These are phyloP conservation scores for Aspergillus leporis DNA, from an alignment of 495 filamentous ascomycete genomes.

Conservation along the genomic window DNA sequence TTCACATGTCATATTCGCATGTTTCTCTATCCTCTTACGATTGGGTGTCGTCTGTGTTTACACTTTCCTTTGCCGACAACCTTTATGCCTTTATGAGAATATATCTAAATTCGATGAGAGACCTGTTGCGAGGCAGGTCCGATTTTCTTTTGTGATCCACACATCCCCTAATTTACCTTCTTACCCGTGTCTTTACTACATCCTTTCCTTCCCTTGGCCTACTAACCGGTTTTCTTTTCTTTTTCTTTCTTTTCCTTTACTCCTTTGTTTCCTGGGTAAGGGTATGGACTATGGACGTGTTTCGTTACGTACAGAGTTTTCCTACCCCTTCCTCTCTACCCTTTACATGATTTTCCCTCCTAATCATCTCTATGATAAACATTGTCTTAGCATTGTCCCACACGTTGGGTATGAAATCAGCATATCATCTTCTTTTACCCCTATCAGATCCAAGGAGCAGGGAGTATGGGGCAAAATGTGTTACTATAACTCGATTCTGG, in stretches of 20 bases:
- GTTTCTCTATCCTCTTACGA: conserved; percentile 8
- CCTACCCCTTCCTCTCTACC: neutral
- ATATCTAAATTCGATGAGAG: neutral
- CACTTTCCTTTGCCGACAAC: neutral
- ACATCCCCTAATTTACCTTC: conserved; percentile 2
- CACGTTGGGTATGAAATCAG: conserved; percentile 21
- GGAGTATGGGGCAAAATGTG: conserved; percentile 23
- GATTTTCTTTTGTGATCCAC: conserved; percentile 4
- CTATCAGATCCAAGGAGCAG: conserved; percentile 10
- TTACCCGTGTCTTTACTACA: conserved; percentile 12
- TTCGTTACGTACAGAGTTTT: neutral
- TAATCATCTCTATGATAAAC: conserved; percentile 1
- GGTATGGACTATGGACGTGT: neutral
- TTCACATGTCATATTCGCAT: conserved; percentile 3
- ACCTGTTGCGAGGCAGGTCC: neutral
- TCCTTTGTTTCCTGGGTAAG: conserved; percentile 5
- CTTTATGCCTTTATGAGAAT: conserved; percentile 8
- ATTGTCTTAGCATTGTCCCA: conserved; percentile 1
- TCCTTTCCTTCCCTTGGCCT: neutral
- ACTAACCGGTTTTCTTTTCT: neutral
- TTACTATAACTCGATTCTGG: conserved; percentile 7
- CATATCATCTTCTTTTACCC: conserved; percentile 4
- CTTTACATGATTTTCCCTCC: conserved; percentile 3
- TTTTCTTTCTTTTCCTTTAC: conserved; percentile 1
- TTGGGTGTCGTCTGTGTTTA: conserved; percentile 7